Evolutionary conservation across 441 rosid species (phyloP).

Genomic region (Brassica hybrid): DNA sequence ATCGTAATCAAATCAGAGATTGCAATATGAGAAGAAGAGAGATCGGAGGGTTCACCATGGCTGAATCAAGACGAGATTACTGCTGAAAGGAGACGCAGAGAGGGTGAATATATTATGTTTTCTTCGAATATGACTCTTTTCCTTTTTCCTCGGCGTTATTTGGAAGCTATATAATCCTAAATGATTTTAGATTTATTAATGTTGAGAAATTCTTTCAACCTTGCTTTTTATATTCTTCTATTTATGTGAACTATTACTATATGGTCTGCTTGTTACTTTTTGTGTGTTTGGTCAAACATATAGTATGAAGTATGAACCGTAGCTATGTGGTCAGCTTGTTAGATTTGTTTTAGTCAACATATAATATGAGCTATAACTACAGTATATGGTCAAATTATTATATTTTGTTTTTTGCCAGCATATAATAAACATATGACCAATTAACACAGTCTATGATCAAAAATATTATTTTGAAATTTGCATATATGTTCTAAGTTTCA

Average conservation of each 20-base stretch:
- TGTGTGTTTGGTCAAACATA: not conserved
- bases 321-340: not conserved
- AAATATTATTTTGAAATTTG: not conserved
- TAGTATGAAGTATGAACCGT: too few relatives aligned
- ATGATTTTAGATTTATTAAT: not conserved
- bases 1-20: slow-evolving; percentile 1
- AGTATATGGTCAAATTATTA: not conserved
- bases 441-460: not conserved
- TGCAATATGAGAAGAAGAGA: not conserved
- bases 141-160: slow-evolving; percentile 27
- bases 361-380: not conserved
- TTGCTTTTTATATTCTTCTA: not conserved
- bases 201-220: not conserved
- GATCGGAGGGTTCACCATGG: slow-evolving; percentile 27
- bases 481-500: too few relatives aligned
- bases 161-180: slow-evolving; percentile 26
- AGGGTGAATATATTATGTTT: not conserved
- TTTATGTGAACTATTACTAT: not conserved
- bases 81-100: slow-evolving; percentile 28
- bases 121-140: slow-evolving; percentile 30
- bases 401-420: not conserved
- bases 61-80: slow-evolving; percentile 33
- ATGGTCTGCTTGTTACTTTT: not conserved
- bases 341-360: not conserved
- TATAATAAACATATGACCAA: not conserved